These are phyloP conservation scores for Arthrobotrys sphaeroides DNA, from an alignment of 2,329 filamentous ascomycete species.

Conservation along the genomic window DNA sequence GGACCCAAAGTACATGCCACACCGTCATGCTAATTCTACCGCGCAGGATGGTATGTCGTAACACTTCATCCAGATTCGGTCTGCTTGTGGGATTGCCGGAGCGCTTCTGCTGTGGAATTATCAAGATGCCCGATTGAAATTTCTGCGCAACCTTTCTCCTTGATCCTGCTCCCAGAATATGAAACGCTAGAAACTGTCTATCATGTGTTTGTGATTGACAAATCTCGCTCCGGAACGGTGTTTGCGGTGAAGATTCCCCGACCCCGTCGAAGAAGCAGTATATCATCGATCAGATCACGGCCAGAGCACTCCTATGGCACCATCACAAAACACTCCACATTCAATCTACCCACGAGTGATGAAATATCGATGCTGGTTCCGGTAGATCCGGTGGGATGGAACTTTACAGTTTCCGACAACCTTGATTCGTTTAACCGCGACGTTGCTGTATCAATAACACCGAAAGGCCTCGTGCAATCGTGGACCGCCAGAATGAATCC, in stretches of 20 bases:
- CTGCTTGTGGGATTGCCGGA: slow-evolving; percentile 80
- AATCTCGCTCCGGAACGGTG: slow-evolving; percentile 29
- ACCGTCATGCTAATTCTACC: background rate
- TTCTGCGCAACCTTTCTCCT: slow-evolving; percentile 77
- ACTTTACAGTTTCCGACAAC: slow-evolving; percentile 76
- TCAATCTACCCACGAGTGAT: slow-evolving; percentile 58
- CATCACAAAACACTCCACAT: slow-evolving; percentile 64
- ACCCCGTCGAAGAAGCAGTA: slow-evolving; percentile 46
- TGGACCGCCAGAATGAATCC: slow-evolving; percentile 78
- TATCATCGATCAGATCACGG: slow-evolving; percentile 27
- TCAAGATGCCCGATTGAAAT: slow-evolving; percentile 69
- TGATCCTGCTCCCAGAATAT: slow-evolving; percentile 77
- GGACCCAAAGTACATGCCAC: background rate
- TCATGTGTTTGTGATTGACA: slow-evolving; percentile 48
- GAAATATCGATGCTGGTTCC: slow-evolving; percentile 69
- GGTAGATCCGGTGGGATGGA: slow-evolving; percentile 83
- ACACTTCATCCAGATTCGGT: slow-evolving; percentile 77
- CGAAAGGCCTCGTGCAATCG: slow-evolving; percentile 77
- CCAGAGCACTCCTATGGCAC: slow-evolving; percentile 43
- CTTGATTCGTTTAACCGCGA: slow-evolving; percentile 87
- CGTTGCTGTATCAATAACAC: slow-evolving; percentile 84
- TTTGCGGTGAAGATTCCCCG: slow-evolving; percentile 47
- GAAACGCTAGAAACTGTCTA: slow-evolving; percentile 63
- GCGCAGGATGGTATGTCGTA: slow-evolving; percentile 66
- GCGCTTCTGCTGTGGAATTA: slow-evolving; percentile 69